A percentile compares a stretch with the other conserved stretches of the same genome.
phyloP scores from a whole-genome alignment of 805 yeast genomes.

The Lipomyces kockii region DNA sequence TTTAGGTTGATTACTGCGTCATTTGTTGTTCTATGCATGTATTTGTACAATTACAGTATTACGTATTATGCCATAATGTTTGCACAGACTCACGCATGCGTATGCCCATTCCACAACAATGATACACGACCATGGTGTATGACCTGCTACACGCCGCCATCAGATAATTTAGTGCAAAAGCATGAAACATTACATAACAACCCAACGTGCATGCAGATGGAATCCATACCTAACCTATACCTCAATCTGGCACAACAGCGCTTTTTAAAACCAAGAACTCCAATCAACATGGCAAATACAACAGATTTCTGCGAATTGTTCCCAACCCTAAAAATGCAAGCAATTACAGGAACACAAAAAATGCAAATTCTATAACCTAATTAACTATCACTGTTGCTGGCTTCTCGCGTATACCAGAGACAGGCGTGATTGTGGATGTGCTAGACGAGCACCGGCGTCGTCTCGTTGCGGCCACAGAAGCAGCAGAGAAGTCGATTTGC shows the following conservation, averaged over 20 bases:
- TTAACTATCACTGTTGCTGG: not conserved
- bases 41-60: not conserved
- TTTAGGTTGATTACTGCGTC: not conserved
- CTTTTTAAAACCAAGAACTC: not conserved
- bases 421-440: constrained; percentile 1
- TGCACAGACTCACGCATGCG: not conserved
- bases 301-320: not conserved
- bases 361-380: not conserved
- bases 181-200: not conserved
- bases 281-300: not conserved
- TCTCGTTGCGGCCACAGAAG: not conserved
- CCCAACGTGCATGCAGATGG: not conserved
- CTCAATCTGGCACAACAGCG: not conserved
- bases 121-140: not conserved
- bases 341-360: not conserved
- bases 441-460: not conserved
- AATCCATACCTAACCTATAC: not conserved
- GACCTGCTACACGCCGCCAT: not conserved
- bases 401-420: not conserved
- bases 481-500: not conserved
- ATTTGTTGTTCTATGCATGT: not conserved
- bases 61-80: not conserved
- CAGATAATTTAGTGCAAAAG: not conserved
- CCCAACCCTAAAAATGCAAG: not conserved
- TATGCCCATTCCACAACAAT: not conserved